phyloP scores from a whole-genome alignment of 331 rosid genomes.

The Stylosanthes scabra region DNA sequence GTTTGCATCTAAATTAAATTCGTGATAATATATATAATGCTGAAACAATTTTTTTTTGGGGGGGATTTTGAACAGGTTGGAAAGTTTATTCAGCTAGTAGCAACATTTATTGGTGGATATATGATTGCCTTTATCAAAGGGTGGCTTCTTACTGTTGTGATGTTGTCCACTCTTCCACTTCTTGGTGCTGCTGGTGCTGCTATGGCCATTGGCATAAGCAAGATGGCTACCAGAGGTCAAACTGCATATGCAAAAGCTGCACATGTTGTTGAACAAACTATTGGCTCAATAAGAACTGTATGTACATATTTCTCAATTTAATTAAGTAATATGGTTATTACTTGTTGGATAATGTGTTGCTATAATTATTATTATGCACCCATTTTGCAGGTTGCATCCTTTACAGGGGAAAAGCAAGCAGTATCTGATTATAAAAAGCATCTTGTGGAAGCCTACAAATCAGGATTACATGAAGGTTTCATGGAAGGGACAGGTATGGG shows the following conservation, averaged over 20 bases:
- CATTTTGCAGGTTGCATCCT: constrained; percentile 50
- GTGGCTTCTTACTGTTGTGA: constrained; percentile 60
- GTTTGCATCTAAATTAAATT: too few species aligned
- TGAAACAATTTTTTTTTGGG: too few species aligned
- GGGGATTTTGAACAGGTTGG: constrained; percentile 48
- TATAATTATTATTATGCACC: background rate
- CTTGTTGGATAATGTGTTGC: background rate
- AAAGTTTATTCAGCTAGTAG: constrained; percentile 52
- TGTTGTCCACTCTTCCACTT: constrained; percentile 57
- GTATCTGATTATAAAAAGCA: constrained; percentile 40
- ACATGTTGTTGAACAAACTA: constrained; percentile 53
- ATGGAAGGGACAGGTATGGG: constrained; percentile 46
- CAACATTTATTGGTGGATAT: constrained; percentile 59
- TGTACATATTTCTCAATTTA: background rate
- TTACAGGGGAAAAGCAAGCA: constrained; percentile 56
- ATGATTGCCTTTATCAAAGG: constrained; percentile 54
- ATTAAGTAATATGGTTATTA: background rate
- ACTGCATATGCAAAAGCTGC: constrained; percentile 55
- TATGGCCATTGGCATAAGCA: constrained; percentile 44
- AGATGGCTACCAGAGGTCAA: constrained; percentile 53
- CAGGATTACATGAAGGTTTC: constrained; percentile 49
- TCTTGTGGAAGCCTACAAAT: constrained; percentile 49
- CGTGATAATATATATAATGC: too few species aligned
- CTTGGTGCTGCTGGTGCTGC: constrained; percentile 45
- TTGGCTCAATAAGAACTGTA: constrained; percentile 62